These are phyloP conservation scores for Heliamphora pulchella DNA, from an alignment of 179 eudicot genomes.

Conservation along the genomic window DNA sequence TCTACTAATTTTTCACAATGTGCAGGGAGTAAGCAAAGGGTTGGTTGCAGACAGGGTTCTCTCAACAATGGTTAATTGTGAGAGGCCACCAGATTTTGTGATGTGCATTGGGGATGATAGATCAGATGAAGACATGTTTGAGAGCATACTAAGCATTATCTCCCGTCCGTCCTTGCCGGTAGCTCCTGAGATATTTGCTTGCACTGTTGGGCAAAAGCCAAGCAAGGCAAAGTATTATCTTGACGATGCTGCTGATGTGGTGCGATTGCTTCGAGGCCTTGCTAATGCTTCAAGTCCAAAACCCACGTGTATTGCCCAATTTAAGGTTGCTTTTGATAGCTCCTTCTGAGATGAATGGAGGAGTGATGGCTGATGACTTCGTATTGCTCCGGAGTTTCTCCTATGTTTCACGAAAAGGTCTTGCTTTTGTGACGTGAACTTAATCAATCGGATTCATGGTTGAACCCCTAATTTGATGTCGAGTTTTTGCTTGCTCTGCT, in stretches of 20 bases:
- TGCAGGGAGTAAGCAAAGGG: constrained; percentile 85
- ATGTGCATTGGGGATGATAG: constrained; percentile 85
- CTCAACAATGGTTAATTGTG: constrained; percentile 35
- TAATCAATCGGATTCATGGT: not conserved
- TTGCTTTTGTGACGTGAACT: not conserved
- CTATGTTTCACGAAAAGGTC: not conserved
- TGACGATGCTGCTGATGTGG: constrained; percentile 64
- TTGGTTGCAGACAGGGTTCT: constrained; percentile 66
- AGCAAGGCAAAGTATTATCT: constrained; percentile 87
- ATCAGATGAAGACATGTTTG: constrained; percentile 92
- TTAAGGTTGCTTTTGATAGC: constrained; percentile 61
- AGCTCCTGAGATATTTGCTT: constrained; percentile 58
- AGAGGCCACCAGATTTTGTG: constrained; percentile 61
- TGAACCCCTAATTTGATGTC: not conserved
- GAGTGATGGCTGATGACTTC: not conserved
- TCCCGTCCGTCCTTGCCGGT: constrained; percentile 29
- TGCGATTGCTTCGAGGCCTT: constrained; percentile 51
- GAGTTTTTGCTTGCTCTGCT: not conserved
- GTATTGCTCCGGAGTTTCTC: not conserved
- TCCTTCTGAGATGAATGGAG: constrained; percentile 18
- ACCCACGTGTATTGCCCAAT: constrained; percentile 40
- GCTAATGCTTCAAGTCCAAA: constrained; percentile 55
- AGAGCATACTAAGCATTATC: constrained; percentile 42
- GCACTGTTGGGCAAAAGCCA: constrained; percentile 88
- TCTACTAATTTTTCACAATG: not conserved